phyloP scores from a whole-genome alignment of 148 eudicot species.

The Arbutus unedo region DNA sequence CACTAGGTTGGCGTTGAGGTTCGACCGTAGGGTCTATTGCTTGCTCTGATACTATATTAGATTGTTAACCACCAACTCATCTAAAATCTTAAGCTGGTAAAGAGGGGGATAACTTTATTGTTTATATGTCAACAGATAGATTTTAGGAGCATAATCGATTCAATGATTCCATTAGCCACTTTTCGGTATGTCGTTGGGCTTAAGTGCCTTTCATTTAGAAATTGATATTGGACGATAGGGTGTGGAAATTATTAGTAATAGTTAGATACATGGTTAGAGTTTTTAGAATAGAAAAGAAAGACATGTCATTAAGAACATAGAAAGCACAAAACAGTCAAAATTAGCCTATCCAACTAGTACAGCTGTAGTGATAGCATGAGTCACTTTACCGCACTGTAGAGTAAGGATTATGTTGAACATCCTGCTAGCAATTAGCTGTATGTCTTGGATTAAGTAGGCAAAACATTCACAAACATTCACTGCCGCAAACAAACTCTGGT shows the following conservation, averaged over 20 bases:
- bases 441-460: too few relatives aligned
- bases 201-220: not conserved
- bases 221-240: not conserved
- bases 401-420: not conserved
- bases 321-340: too few relatives aligned
- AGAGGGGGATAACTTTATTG: too few relatives aligned
- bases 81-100: too few relatives aligned
- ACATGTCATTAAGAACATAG: not conserved
- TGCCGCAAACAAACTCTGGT: too few relatives aligned
- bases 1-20: too few relatives aligned
- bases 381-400: not conserved
- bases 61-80: too few relatives aligned
- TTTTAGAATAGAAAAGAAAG: not conserved
- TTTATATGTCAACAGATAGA: too few relatives aligned
- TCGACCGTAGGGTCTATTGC: too few relatives aligned
- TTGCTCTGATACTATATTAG: too few relatives aligned
- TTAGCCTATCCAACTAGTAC: not conserved
- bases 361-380: not conserved
- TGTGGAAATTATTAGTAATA: not conserved
- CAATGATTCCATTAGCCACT: not conserved
- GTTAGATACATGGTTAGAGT: not conserved
- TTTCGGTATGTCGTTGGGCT: not conserved
- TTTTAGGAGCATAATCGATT: not conserved
- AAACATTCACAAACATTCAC: too few relatives aligned
- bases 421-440: not conserved